A percentile compares a stretch with the other conserved stretches of the same genome.
phyloP scores from a whole-genome alignment of 768 basidiomycete species.

The Lactarius trivialis region DNA sequence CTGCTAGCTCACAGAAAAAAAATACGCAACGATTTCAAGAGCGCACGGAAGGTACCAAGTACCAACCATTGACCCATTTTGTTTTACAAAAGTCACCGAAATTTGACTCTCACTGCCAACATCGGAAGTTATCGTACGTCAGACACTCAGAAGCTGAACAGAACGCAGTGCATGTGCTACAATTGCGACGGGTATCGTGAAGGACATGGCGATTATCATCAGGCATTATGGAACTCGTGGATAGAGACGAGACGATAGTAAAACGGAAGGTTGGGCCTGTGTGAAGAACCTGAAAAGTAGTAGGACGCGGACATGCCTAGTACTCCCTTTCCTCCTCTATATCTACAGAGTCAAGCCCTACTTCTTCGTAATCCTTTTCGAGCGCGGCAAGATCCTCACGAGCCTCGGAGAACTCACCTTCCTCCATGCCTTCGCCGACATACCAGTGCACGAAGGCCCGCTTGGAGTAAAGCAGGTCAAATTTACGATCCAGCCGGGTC shows the following conservation, averaged over 20 bases:
- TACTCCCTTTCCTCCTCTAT: conserved; percentile 47
- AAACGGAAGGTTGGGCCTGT: background rate
- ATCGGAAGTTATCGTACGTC: no score
- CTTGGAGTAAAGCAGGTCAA: conserved; percentile 70
- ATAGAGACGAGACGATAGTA: background rate
- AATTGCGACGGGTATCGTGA: background rate
- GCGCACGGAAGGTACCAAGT: no score
- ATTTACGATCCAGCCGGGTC: conserved; percentile 73
- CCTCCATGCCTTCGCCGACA: conserved; percentile 75
- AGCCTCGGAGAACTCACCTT: conserved; percentile 98
- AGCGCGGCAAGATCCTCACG: conserved; percentile 97
- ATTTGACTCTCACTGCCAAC: no score
- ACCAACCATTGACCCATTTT: no score
- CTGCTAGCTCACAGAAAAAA: no score
- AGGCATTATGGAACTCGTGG: background rate
- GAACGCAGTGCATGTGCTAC: background rate
- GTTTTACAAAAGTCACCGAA: no score
- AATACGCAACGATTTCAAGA: no score
- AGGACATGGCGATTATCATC: background rate
- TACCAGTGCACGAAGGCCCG: conserved; percentile 54
- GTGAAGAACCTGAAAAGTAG: background rate
- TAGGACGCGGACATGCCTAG: conserved; percentile 25
- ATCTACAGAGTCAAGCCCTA: conserved; percentile 47
- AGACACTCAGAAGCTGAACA: background rate
- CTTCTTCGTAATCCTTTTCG: conserved; percentile 95